Conservation (phyloP, 148 eudicot species). For the Camellia granthamiana region DNA sequence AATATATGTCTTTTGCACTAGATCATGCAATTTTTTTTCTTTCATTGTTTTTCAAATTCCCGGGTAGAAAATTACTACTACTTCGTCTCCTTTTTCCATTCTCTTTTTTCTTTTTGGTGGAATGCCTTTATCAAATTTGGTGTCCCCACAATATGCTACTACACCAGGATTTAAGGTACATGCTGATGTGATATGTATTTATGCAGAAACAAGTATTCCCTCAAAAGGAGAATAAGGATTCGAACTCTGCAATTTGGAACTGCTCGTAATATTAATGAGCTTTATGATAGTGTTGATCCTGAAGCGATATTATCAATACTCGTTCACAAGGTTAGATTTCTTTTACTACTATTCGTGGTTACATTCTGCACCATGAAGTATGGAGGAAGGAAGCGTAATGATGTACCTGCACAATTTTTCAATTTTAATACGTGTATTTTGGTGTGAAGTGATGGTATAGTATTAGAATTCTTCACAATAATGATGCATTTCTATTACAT, state of each 20-base stretch:
- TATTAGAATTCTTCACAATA: not conserved
- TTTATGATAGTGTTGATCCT: conserved; percentile 94
- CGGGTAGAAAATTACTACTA: not conserved
- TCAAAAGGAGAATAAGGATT: conserved; percentile 79
- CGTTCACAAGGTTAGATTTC: conserved; percentile 76
- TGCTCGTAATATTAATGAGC: conserved; percentile 83
- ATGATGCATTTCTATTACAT: not conserved
- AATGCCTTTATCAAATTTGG: not conserved
- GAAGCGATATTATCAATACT: conserved; percentile 89
- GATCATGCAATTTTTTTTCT: not conserved
- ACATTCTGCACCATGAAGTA: not conserved
- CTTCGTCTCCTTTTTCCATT: not conserved
- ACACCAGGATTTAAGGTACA: not conserved
- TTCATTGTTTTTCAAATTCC: not conserved
- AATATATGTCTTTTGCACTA: not conserved
- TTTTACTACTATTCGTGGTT: conserved; percentile 1
- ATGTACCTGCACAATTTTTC: not conserved
- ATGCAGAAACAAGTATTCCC: conserved; percentile 71
- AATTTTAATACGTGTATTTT: not conserved
- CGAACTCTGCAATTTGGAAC: conserved; percentile 74
- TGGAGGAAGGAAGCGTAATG: not conserved
- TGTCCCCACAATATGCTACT: not conserved
- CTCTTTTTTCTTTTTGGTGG: not conserved
- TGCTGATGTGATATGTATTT: conserved; percentile 15
- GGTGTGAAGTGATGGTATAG: not conserved